These are phyloP conservation scores for Coniosporium tulheliwenetii DNA, from an alignment of 2,329 filamentous ascomycete species.

Conservation along the genomic window DNA sequence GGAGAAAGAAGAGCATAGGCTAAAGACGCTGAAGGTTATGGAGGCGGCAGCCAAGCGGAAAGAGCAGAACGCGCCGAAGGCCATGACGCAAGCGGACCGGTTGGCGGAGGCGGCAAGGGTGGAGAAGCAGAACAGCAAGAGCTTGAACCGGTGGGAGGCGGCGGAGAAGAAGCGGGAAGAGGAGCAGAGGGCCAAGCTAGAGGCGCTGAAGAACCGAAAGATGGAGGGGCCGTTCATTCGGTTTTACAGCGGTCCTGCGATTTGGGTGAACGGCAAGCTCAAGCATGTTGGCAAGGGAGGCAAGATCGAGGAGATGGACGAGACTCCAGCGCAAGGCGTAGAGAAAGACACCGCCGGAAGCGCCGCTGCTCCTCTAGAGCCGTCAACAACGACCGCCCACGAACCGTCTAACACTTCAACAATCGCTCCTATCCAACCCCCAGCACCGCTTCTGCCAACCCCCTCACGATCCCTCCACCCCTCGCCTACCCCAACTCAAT, in stretches of 20 bases:
- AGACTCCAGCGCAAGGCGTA: conserved; percentile 5
- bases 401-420: conserved; percentile 9
- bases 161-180: conserved; percentile 80
- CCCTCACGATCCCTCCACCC: no score
- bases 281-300: conserved; percentile 21
- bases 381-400: conserved; percentile 1
- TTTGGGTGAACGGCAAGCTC: conserved; percentile 63
- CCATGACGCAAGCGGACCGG: conserved; percentile 76
- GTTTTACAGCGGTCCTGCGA: conserved; percentile 83
- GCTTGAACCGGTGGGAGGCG: conserved; percentile 83
- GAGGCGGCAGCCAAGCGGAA: conserved; percentile 45
- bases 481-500: no score
- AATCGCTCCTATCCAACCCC: no score
- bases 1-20: conserved; percentile 52
- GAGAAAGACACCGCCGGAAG: background rate
- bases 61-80: conserved; percentile 59
- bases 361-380: background rate
- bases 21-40: conserved; percentile 54
- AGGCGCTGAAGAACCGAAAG: conserved; percentile 73
- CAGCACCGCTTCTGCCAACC: no score
- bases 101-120: conserved; percentile 61
- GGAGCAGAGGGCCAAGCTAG: conserved; percentile 66
- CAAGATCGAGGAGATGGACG: conserved; percentile 9
- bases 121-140: conserved; percentile 78
- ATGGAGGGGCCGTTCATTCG: conserved; percentile 80